Base-by-base conservation (phyloP, 768 basidiomycete genomes). In the Lactarius vividus region DNA sequence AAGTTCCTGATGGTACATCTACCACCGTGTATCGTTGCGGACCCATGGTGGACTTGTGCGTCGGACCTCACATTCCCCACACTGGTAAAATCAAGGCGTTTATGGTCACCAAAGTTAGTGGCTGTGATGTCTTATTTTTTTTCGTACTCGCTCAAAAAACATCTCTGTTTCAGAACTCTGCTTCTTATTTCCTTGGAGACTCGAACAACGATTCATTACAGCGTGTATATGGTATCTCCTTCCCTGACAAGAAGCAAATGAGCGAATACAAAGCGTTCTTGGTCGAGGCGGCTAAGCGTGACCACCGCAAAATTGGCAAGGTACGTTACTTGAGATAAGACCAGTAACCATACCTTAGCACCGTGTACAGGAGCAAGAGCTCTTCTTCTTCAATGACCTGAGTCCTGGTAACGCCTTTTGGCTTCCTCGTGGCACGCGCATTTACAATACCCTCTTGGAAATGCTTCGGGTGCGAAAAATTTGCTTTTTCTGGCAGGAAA, bases 21-120 rank as follows among this genome's bases (percentile, higher is more conserved):
- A 96, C 97, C 53, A 99, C 97, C 11, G 95, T 99, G 20, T 99
- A 98, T 79, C 92, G 96, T 59, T 98, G 97, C 75, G 97, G 97
- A 39, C 96, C 97, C 46, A 94, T 99, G 89, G 88, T 99, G 63
- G 97, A 99, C 78, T 83, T 99, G 42, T 99, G 97, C 73, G 83
- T 96, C 42, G 97, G 97, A 37, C 97, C 97, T 28, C 97, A 99
- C 76, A 93, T 99, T 65, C 96, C 97, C 15, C 94, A 98, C 78
- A 98, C 97, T 3, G 96, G 96, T 53, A 91, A 88, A 74, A 98
- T 99, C 81, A 99, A 98, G 82, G 89, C 96, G 0, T 86, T 98
- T 75, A 94, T 96, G 85, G 83, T 99, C 72, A 96, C 94, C 67
- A 99, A 99, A 82, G 94, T 92, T 20, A 44, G 63, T 31, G 29